Evolutionary conservation across 2,329 filamentous ascomycete species (phyloP).

Genomic region (Teratosphaeria viscida): DNA sequence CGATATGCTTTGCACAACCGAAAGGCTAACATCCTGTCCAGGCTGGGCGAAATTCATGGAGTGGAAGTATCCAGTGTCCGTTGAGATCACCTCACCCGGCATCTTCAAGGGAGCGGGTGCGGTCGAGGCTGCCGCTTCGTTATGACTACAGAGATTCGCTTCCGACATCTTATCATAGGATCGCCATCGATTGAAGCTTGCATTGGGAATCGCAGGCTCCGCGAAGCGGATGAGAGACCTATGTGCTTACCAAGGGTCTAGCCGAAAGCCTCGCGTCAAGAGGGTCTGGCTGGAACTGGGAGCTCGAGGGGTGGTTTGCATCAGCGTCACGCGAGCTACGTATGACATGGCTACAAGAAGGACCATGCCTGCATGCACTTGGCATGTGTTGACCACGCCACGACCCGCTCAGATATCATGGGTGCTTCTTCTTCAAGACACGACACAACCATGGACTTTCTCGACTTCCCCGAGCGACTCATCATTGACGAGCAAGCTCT

Average conservation of each 20-base stretch:
- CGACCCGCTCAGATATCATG: background rate
- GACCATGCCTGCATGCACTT: background rate
- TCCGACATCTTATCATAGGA: background rate
- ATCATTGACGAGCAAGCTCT: background rate
- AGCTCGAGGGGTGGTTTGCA: background rate
- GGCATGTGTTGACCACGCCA: background rate
- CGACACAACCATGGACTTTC: background rate
- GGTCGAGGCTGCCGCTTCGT: slow-evolving; percentile 36
- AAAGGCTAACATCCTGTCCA: slow-evolving; percentile 27
- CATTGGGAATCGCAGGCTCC: background rate
- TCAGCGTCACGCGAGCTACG: background rate
- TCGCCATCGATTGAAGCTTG: background rate
- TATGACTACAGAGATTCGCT: slow-evolving; percentile 12
- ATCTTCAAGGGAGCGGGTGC: slow-evolving; percentile 38
- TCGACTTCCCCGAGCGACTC: background rate
- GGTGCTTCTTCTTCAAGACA: background rate
- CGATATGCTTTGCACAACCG: background rate
- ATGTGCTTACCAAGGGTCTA: background rate
- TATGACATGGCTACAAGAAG: background rate
- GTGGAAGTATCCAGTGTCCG: slow-evolving; percentile 79
- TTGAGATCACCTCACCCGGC: slow-evolving; percentile 42
- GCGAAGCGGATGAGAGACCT: background rate
- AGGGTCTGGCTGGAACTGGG: background rate
- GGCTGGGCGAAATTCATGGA: slow-evolving; percentile 92
- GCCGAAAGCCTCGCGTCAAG: background rate